Base-by-base conservation (phyloP, 257 asterid genomes). In the Cruciata laevipes region DNA sequence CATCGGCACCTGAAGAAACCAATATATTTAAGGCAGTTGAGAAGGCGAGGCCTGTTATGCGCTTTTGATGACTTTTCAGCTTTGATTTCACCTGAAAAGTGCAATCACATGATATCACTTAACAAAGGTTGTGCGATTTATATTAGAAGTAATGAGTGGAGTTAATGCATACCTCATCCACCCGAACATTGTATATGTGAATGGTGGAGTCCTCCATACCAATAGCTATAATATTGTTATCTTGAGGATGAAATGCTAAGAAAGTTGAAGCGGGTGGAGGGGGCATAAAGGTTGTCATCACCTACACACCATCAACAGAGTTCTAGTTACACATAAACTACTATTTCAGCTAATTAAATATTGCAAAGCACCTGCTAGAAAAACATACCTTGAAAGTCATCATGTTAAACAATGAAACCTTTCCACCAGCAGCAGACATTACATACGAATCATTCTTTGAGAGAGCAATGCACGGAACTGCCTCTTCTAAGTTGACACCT, bases 191-290 rank as follows among this genome's bases (percentile, higher is more conserved):
- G 78, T 87, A 92, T 70, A 92, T 89, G 87, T 89, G 98, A 79
- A 92, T 92, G 62, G 97, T 89, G 33, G 98, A 92, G 75, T 92
- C 98, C 79, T 89, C 98, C 98, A 89, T 89, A 75, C 98, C 98
- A 74, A 92, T 87, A 47, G 97, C 98, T 60, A 92, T 85, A 65
- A 89, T 85, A 80, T 92, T 92, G 86, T 92, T 92, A 83, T 92
- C 98, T 81, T 82, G 95, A 58, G 97, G 96, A 77, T 92, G 98
- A 76, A 89, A 92, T 3, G 97, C 98, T 73, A 92, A 74, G 90
- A 79, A 92, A 70, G 97, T 86, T 75, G 98, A 89, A 52, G 97
- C 80, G 1, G 97, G 98, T 13, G 98, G 97, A 51, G 98, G 98
- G 24, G 97, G 87, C 98, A 92, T 92, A 80, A 92, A 92, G 35